Conservation (phyloP, 768 basidiomycete species). For the Pisolithus albus region DNA sequence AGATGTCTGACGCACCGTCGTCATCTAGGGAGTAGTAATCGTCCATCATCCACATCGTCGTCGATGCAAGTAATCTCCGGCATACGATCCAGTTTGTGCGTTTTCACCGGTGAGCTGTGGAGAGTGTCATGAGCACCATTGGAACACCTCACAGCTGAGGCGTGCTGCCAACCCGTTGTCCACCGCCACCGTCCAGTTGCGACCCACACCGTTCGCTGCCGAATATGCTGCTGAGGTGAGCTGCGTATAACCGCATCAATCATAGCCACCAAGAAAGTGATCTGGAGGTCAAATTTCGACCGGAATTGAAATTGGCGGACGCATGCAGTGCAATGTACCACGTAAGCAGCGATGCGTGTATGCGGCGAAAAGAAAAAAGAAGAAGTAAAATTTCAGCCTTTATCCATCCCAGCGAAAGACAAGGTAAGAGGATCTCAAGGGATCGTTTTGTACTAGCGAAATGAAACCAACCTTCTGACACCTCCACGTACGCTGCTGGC, state of each 20-base stretch:
- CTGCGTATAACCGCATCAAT: constrained; percentile 2
- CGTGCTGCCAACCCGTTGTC: neutral
- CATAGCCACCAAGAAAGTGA: neutral
- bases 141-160: no score
- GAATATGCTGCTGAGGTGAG: constrained; percentile 2
- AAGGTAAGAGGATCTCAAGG: constrained; percentile 51
- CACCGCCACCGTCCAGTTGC: neutral
- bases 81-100: neutral
- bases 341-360: neutral
- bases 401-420: constrained; percentile 37
- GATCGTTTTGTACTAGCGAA: constrained; percentile 22
- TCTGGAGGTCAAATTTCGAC: constrained; percentile 6
- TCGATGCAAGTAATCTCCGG: constrained; percentile 6
- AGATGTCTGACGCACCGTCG: constrained; percentile 16
- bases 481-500: constrained; percentile 86
- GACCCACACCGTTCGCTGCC: neutral
- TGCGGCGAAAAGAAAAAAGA: constrained; percentile 35
- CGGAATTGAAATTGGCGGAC: constrained; percentile 4
- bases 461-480: constrained; percentile 80
- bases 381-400: constrained; percentile 78
- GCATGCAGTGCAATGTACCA: neutral
- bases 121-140: constrained; percentile 27
- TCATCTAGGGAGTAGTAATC: constrained; percentile 26
- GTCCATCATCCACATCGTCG: constrained; percentile 24
- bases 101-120: no score